Percentiles rank a stretch among this genome's conserved stretches.
These are phyloP conservation scores for Pinus albicaulis DNA, from an alignment of 75 land plant genomes.

Conservation along the genomic window DNA sequence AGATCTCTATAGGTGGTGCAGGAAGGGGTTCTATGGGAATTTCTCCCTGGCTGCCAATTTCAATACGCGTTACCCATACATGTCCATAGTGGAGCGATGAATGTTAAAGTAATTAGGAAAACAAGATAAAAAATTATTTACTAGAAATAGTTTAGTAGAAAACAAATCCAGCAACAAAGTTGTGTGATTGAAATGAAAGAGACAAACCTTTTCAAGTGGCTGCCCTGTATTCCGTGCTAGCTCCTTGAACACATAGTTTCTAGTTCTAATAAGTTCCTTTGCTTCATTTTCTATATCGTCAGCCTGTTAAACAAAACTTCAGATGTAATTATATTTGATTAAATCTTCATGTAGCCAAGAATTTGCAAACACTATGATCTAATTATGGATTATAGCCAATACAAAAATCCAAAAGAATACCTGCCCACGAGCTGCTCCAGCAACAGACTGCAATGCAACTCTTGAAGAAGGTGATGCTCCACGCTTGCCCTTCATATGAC, in stretches of 20 bases:
- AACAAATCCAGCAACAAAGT: not conserved
- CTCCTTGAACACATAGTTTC: conserved; percentile 67
- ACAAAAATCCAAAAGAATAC: conserved; percentile 31
- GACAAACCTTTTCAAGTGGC: conserved; percentile 77
- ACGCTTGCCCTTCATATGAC: conserved; percentile 60
- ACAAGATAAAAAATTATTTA: not conserved
- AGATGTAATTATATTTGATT: not conserved
- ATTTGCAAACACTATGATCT: not conserved
- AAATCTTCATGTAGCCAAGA: not conserved
- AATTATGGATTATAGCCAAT: not conserved
- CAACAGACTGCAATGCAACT: conserved; percentile 76
- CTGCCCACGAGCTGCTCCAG: conserved; percentile 94
- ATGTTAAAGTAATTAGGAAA: not conserved
- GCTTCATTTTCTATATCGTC: conserved; percentile 92
- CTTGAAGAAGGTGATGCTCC: conserved; percentile 74
- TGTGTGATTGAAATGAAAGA: not conserved
- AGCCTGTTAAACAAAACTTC: conserved; percentile 50
- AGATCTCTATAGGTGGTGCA: no score
- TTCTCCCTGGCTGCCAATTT: no score
- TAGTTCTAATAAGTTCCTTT: conserved; percentile 76
- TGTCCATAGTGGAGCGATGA: not conserved
- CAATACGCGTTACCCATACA: not conserved
- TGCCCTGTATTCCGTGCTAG: conserved; percentile 87
- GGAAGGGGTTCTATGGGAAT: no score
- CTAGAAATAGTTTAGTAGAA: not conserved